Conservation (phyloP, 352 stramenopile species). For the Pythium utonaiense region DNA sequence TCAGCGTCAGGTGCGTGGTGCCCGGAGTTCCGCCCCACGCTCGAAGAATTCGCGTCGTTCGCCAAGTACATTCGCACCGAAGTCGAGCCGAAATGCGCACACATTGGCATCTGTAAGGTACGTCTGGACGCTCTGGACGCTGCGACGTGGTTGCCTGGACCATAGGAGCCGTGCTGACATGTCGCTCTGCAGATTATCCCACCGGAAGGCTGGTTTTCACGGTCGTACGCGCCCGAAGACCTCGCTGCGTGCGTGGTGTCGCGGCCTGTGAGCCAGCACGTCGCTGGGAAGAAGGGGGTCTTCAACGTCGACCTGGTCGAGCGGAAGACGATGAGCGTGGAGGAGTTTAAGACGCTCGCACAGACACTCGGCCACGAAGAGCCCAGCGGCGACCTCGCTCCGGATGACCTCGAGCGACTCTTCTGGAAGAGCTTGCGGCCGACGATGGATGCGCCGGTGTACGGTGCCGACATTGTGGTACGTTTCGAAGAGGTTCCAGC, state of each 20-base stretch:
- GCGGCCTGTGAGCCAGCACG: slow-evolving; percentile 77
- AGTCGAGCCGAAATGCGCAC: slow-evolving; percentile 69
- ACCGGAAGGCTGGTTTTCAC: slow-evolving; percentile 70
- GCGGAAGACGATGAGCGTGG: slow-evolving; percentile 59
- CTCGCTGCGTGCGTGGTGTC: slow-evolving; percentile 46
- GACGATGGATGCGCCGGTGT: slow-evolving; percentile 86
- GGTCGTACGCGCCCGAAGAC: slow-evolving; percentile 53
- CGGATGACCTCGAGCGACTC: slow-evolving; percentile 60
- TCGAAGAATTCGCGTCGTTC: slow-evolving; percentile 84
- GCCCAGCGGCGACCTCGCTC: slow-evolving; percentile 25
- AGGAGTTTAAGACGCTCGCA: slow-evolving; percentile 58
- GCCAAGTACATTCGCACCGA: slow-evolving; percentile 79
- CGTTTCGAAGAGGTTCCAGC: too few species aligned
- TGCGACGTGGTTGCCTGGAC: not conserved
- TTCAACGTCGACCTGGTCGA: slow-evolving; percentile 91
- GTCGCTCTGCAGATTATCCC: slow-evolving; percentile 45
- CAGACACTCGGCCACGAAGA: slow-evolving; percentile 21
- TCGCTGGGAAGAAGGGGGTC: slow-evolving; percentile 86
- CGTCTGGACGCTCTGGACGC: not conserved
- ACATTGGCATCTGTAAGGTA: slow-evolving; percentile 90
- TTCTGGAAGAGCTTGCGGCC: slow-evolving; percentile 88
- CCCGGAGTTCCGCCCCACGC: slow-evolving; percentile 84
- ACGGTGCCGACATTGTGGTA: slow-evolving; percentile 89
- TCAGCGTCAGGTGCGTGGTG: slow-evolving; percentile 44
- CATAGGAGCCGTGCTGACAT: not conserved